Conservation (phyloP, 371 early-diverging fungal species). For the Mortierella sp. region DNA sequence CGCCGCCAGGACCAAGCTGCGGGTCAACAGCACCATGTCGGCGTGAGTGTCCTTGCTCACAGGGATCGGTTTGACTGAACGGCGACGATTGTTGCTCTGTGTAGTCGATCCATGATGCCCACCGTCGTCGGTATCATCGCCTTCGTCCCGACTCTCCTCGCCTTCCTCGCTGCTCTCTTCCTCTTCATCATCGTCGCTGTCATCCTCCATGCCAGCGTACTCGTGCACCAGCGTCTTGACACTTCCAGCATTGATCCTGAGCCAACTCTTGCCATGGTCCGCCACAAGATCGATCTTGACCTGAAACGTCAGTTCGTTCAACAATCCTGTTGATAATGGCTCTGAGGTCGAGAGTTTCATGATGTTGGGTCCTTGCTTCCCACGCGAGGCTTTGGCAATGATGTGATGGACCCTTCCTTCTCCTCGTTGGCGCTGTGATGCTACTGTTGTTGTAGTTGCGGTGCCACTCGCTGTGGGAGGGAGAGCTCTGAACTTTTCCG, state of each 20-base stretch:
- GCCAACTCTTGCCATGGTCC: conserved; percentile 55
- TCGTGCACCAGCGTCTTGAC: conserved; percentile 45
- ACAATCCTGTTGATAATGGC: conserved; percentile 25
- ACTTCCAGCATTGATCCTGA: conserved; percentile 56
- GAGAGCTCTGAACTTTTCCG: conserved; percentile 38
- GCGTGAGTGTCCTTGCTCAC: conserved; percentile 55
- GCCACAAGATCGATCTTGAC: conserved; percentile 52
- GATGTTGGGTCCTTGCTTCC: neutral
- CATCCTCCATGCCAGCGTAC: conserved; percentile 55
- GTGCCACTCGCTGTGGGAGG: neutral
- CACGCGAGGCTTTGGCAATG: neutral
- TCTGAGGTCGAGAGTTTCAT: conserved; percentile 29
- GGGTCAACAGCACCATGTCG: conserved; percentile 39
- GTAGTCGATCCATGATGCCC: neutral
- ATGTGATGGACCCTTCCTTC: neutral
- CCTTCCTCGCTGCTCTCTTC: conserved; percentile 28
- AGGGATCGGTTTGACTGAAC: conserved; percentile 23
- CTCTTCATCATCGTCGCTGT: conserved; percentile 43
- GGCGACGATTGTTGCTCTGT: neutral
- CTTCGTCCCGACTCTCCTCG: conserved; percentile 1
- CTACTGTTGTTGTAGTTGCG: no score
- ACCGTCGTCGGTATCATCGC: neutral
- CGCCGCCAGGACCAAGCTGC: conserved; percentile 51
- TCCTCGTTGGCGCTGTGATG: neutral
- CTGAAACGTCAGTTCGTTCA: conserved; percentile 28